Conservation (phyloP, 306 rosid species). For the Oemleria cerasiformis region DNA sequence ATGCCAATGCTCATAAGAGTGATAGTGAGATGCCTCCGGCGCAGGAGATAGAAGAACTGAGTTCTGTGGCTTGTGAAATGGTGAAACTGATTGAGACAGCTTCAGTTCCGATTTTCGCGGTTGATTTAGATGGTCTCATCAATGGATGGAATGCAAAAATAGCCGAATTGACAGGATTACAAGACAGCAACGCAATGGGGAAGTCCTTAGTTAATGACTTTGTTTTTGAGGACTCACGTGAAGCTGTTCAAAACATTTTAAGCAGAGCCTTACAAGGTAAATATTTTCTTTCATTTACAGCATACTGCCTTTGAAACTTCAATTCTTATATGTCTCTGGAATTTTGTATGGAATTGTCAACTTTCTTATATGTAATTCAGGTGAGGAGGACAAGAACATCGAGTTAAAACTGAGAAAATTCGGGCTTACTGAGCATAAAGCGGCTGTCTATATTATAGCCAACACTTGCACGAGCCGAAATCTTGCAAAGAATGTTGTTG, state of each 20-base stretch:
- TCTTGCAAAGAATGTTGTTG: conserved; percentile 50
- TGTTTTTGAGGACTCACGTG: conserved; percentile 53
- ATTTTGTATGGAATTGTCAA: neutral
- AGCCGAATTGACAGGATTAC: conserved; percentile 62
- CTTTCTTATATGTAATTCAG: conserved; percentile 32
- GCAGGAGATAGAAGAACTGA: conserved; percentile 48
- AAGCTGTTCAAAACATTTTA: conserved; percentile 36
- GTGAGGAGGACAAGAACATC: conserved; percentile 66
- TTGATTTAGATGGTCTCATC: conserved; percentile 57
- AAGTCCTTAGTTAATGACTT: conserved; percentile 64
- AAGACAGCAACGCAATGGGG: conserved; percentile 53
- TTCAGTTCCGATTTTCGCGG: conserved; percentile 75
- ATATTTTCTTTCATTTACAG: conserved; percentile 11
- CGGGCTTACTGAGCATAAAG: conserved; percentile 32
- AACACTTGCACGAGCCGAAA: conserved; percentile 76
- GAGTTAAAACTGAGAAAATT: conserved; percentile 59
- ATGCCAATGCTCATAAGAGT: conserved; percentile 16
- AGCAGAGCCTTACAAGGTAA: conserved; percentile 66
- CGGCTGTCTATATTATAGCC: conserved; percentile 48
- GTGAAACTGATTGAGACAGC: conserved; percentile 87
- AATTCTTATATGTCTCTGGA: too few species aligned
- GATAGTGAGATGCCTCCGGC: conserved; percentile 27
- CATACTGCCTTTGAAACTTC: neutral
- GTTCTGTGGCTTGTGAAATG: conserved; percentile 79
- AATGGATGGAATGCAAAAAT: conserved; percentile 84